Evolutionary conservation across 208 protist genomes (phyloP).

Genomic region (Wallacemonas collosoma): DNA sequence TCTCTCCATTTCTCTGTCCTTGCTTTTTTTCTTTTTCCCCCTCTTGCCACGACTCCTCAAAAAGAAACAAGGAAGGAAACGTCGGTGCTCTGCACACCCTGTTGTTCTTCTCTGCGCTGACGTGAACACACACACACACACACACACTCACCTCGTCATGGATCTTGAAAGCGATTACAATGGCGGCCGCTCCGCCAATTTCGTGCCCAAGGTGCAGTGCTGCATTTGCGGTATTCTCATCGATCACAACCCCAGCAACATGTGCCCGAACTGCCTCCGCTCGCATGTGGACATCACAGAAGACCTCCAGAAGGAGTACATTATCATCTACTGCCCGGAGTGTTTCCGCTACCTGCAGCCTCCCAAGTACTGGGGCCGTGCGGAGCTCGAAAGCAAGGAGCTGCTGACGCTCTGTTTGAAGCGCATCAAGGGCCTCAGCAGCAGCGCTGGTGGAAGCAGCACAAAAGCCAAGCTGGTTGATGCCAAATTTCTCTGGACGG

Average conservation of each 20-base stretch:
- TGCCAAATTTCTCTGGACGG: slow-evolving; percentile 99
- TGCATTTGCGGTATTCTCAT: slow-evolving; percentile 97
- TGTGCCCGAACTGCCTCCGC: slow-evolving; percentile 98
- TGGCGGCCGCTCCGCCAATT: slow-evolving; percentile 15
- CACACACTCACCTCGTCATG: slow-evolving; percentile 19
- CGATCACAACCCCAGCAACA: slow-evolving; percentile 98
- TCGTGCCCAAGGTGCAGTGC: slow-evolving; percentile 92
- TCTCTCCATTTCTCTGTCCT: slow-evolving; percentile 5
- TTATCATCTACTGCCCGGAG: slow-evolving; percentile 94
- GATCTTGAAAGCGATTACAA: slow-evolving; percentile 58
- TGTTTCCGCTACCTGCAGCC: slow-evolving; percentile 97
- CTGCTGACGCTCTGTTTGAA: slow-evolving; percentile 98
- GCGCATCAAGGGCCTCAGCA: slow-evolving; percentile 94
- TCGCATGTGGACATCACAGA: slow-evolving; percentile 98
- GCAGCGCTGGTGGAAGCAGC: slow-evolving; percentile 46
- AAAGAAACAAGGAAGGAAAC: no score
- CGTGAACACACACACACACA: not conserved
- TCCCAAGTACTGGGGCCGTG: slow-evolving; percentile 96
- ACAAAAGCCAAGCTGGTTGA: slow-evolving; percentile 97
- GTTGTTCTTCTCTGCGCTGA: not conserved
- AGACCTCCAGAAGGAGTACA: slow-evolving; percentile 96
- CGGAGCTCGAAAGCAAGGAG: slow-evolving; percentile 97
- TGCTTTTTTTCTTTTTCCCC: not conserved
- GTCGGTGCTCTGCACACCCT: no score
- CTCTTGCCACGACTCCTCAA: not conserved